Percentiles rank a stretch among this genome's conserved stretches.
Evolutionary conservation across 441 rosid species (phyloP).

Genomic region (Erodium moschatum): DNA sequence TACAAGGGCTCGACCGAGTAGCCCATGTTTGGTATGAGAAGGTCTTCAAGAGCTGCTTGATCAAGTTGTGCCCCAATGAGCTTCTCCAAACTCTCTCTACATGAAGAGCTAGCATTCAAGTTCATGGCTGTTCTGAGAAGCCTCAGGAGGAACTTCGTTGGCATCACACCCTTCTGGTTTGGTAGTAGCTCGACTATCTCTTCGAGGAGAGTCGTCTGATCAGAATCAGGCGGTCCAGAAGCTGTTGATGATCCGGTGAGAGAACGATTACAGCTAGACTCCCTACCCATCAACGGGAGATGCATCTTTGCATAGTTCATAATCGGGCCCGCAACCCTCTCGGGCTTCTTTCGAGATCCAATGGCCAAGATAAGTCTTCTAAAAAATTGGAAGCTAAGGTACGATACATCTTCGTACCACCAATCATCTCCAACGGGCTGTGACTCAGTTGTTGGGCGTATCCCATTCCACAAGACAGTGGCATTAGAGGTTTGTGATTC

Average conservation of each 20-base stretch:
- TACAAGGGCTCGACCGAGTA: constrained; percentile 72
- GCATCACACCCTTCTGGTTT: constrained; percentile 37
- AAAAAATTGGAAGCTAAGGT: constrained; percentile 42
- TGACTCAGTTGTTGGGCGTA: constrained; percentile 37
- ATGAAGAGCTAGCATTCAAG: constrained; percentile 41
- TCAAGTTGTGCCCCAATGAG: constrained; percentile 62
- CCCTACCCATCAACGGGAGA: constrained; percentile 62
- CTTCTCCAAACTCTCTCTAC: constrained; percentile 64
- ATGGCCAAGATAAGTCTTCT: constrained; percentile 57
- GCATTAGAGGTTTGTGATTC: constrained; percentile 29
- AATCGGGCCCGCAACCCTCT: constrained; percentile 50
- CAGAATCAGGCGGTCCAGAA: constrained; percentile 29
- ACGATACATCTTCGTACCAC: constrained; percentile 83
- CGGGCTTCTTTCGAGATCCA: constrained; percentile 45
- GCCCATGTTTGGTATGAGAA: constrained; percentile 69
- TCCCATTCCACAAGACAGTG: constrained; percentile 62
- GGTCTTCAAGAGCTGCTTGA: constrained; percentile 68
- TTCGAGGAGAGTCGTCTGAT: constrained; percentile 62
- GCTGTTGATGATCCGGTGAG: constrained; percentile 24
- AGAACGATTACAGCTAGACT: constrained; percentile 29
- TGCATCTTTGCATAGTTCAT: constrained; percentile 57
- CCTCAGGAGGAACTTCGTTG: constrained; percentile 68
- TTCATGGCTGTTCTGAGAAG: constrained; percentile 73
- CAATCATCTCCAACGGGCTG: constrained; percentile 47
- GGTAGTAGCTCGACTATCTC: constrained; percentile 67